Evolutionary conservation across 192 early-diverging fungal genomes (phyloP).

Genomic region (Podila verticillata): DNA sequence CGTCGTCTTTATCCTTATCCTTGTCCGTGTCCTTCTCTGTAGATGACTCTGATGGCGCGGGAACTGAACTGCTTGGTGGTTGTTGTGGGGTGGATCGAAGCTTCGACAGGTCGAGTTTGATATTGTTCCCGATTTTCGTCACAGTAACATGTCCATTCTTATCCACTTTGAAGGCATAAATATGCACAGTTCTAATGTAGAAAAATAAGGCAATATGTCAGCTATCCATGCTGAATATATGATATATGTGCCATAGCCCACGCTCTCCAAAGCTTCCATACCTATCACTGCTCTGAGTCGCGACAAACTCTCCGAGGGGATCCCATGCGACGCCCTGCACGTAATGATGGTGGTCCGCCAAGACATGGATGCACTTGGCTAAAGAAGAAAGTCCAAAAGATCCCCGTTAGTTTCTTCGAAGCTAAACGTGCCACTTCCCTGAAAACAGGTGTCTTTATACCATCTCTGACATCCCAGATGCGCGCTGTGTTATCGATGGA

Average conservation of each 20-base stretch:
- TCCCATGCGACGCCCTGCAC: conserved; percentile 99
- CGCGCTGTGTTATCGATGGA: conserved; percentile 89
- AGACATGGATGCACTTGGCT: conserved; percentile 79
- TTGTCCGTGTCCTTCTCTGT: conserved; percentile 4
- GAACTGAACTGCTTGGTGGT: neutral
- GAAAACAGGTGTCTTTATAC: conserved; percentile 49
- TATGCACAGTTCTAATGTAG: conserved; percentile 53
- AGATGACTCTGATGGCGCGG: conserved; percentile 4
- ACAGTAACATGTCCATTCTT: conserved; percentile 36
- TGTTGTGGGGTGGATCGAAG: conserved; percentile 25
- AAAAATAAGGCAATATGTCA: neutral
- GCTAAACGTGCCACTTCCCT: no score
- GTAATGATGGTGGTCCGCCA: conserved; percentile 87
- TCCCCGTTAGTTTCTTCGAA: neutral
- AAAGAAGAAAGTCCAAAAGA: neutral
- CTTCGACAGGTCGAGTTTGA: conserved; percentile 45
- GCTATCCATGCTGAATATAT: neutral
- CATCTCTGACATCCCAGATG: conserved; percentile 82
- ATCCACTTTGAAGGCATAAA: conserved; percentile 50
- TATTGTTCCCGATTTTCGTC: conserved; percentile 34
- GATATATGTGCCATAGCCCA: neutral
- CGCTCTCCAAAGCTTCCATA: conserved; percentile 29
- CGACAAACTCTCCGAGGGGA: conserved; percentile 85
- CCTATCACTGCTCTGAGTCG: conserved; percentile 93
- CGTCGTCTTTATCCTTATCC: conserved; percentile 12